A percentile compares a stretch with the other conserved stretches of the same genome.
These are phyloP conservation scores for Pyrenula aspistea DNA, from an alignment of 495 filamentous ascomycete species.

Conservation along the genomic window DNA sequence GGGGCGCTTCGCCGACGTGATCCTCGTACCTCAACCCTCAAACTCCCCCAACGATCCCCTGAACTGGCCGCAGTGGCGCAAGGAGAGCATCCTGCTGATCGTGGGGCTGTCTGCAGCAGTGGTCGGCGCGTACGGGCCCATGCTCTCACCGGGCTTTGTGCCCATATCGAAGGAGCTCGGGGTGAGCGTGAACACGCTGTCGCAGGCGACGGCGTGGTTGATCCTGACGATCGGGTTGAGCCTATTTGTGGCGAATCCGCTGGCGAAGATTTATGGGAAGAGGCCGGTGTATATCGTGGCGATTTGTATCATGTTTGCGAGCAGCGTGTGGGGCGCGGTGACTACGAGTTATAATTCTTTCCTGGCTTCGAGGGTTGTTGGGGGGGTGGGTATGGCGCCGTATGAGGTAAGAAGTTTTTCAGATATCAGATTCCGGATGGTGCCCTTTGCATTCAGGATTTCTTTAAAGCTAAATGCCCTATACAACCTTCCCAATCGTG, in stretches of 20 bases:
- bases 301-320: slow-evolving; percentile 43
- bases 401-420: background rate
- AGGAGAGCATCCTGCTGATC: slow-evolving; percentile 40
- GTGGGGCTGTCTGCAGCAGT: slow-evolving; percentile 41
- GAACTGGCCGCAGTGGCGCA: slow-evolving; percentile 40
- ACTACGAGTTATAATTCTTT: slow-evolving; percentile 43
- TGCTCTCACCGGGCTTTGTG: slow-evolving; percentile 38
- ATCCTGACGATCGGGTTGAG: slow-evolving; percentile 39
- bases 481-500: too few species aligned
- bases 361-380: slow-evolving; percentile 32
- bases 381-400: slow-evolving; percentile 15
- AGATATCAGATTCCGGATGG: too few species aligned
- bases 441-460: too few species aligned
- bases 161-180: slow-evolving; percentile 28
- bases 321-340: slow-evolving; percentile 49
- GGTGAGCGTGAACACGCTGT: slow-evolving; percentile 24
- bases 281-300: slow-evolving; percentile 49
- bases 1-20: slow-evolving; percentile 30
- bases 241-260: slow-evolving; percentile 47
- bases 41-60: slow-evolving; percentile 44
- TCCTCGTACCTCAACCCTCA: slow-evolving; percentile 41
- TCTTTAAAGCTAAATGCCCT: too few species aligned
- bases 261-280: slow-evolving; percentile 53
- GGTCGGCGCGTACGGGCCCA: slow-evolving; percentile 42
- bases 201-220: slow-evolving; percentile 32